Percentiles rank a stretch among this genome's conserved stretches.
These are phyloP conservation scores for Talaromyces thailandensis DNA, from an alignment of 495 filamentous ascomycete genomes.

Conservation along the genomic window DNA sequence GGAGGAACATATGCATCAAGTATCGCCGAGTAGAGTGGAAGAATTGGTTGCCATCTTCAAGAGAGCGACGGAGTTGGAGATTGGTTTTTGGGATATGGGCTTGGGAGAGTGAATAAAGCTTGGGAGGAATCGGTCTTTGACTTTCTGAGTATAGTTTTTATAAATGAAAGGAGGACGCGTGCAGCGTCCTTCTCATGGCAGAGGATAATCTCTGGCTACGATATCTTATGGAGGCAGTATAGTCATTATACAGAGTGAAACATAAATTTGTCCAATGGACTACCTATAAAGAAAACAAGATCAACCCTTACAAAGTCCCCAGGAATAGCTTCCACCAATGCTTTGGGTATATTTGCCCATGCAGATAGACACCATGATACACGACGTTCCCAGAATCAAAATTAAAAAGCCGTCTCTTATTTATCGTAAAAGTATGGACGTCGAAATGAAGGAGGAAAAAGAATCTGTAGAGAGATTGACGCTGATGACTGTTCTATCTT, in stretches of 20 bases:
- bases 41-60: conserved; percentile 77
- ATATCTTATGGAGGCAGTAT: neutral
- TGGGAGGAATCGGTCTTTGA: neutral
- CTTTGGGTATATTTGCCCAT: neutral
- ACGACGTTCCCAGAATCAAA: neutral
- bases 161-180: neutral
- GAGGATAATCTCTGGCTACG: too few relatives aligned
- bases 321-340: neutral
- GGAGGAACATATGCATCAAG: conserved; percentile 58
- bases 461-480: neutral
- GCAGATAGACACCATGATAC: neutral
- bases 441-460: neutral
- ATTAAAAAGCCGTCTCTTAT: neutral
- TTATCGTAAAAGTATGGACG: neutral
- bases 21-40: conserved; percentile 66
- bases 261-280: neutral
- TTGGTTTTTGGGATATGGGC: conserved; percentile 84
- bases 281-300: neutral
- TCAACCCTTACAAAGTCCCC: conserved; percentile 12
- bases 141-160: neutral
- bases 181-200: neutral
- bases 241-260: neutral
- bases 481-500: neutral
- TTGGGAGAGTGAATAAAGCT: conserved; percentile 16
- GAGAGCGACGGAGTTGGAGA: conserved; percentile 84